Base-by-base conservation (phyloP, 192 early-diverging fungal species). In the Neocallimastix lanati region DNA sequence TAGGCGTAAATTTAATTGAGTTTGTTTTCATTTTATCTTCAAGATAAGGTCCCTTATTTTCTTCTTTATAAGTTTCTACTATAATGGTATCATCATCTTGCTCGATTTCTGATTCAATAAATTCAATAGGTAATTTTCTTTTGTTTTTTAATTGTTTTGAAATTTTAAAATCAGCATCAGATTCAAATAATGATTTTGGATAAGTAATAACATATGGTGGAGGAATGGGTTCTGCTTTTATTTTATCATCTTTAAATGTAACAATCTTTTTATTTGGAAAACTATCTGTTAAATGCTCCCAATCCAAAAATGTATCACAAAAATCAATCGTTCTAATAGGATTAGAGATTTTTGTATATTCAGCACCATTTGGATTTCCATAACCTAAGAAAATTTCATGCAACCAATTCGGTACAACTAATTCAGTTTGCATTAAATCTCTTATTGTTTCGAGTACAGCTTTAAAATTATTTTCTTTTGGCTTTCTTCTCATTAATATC, bases 381-480 rank as follows among this genome's bases (percentile, higher is more conserved):
- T 99, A 99, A 67, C 98, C 98, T 28, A 99, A 86, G 50, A 98
- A 93, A 4, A 95, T 91, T 50, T 96, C 88, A 25, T 92, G 88
- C 27, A 99, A 84, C 98, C 98, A 99, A 14, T 90, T 89, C 13
- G 98, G 98, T 3, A 98, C 89, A 77, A 93, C 91, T 13, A 92
- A 77, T 29, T 94, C 92, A 81, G 87, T 92, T 83, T 93, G 89
- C 91, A 96, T 93, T 80, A 96, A 83, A 77, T 94, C 94, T 30
- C 96, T 93, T 58, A 98, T 91, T 0, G 94, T 93, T 80, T 97
- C 96, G 77, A 98, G 83, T 5, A 96, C 93, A 3, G 93, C 90
- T 83, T 94, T 95, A 82, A 98, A 97, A 83, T 96, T 97, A 86
- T 94, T 98, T 85, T 97, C 96, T 81, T 93, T 86, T 37, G 94